These are phyloP conservation scores for Beta vulgaris DNA, from an alignment of 148 eudicot genomes.

Conservation along the genomic window DNA sequence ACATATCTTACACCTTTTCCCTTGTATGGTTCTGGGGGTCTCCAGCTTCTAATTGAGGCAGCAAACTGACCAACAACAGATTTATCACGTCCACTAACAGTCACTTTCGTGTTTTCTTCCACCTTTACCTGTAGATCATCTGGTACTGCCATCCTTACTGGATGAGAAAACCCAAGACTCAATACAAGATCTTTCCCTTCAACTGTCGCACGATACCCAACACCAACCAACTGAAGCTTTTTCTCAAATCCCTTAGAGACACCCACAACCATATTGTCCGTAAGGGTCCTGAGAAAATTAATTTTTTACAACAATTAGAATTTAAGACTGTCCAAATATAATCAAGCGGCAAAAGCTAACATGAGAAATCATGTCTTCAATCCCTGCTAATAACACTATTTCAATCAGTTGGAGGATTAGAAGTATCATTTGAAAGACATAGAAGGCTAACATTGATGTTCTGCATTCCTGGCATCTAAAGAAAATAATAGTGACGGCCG, in stretches of 20 bases:
- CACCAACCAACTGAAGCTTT: conserved; percentile 77
- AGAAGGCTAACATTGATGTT: background rate
- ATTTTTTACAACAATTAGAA: background rate
- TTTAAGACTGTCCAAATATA: background rate
- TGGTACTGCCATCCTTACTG: conserved; percentile 73
- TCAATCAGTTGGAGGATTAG: no score
- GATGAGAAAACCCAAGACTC: conserved; percentile 90
- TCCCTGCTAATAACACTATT: background rate
- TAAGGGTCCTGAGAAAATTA: conserved; percentile 64
- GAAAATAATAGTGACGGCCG: background rate
- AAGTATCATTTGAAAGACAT: no score
- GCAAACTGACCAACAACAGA: conserved; percentile 84
- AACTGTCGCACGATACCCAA: conserved; percentile 83
- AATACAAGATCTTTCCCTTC: conserved; percentile 77
- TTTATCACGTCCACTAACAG: conserved; percentile 75
- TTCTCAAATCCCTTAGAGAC: conserved; percentile 92
- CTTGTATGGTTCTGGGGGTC: conserved; percentile 98
- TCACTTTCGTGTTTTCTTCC: conserved; percentile 74
- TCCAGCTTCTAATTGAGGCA: conserved; percentile 84
- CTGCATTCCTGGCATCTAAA: background rate
- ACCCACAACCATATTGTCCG: conserved; percentile 88
- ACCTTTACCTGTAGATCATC: conserved; percentile 66
- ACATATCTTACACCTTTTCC: conserved; percentile 91
- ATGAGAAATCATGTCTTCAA: background rate
- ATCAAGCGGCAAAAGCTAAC: background rate